These are phyloP conservation scores for Murraya koenigii DNA, from an alignment of 345 rosid species.

Conservation along the genomic window DNA sequence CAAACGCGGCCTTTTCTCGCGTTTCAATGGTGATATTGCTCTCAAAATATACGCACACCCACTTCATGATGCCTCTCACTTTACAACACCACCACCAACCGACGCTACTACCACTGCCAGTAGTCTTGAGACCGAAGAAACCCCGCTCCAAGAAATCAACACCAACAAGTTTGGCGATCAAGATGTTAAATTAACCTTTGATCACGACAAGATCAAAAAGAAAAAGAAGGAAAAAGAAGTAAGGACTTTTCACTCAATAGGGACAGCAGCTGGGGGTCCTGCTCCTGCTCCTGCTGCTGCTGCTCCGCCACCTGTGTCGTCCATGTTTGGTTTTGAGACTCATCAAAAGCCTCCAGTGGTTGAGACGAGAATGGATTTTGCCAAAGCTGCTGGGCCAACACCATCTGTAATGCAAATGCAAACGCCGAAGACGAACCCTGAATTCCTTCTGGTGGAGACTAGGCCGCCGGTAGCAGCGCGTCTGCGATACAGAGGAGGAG, in stretches of 20 bases:
- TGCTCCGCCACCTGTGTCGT: constrained; percentile 26
- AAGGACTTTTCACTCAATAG: constrained; percentile 78
- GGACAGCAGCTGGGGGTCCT: constrained; percentile 28
- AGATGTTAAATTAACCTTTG: constrained; percentile 17
- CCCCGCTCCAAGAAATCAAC: constrained; percentile 32
- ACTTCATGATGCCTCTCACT: constrained; percentile 19
- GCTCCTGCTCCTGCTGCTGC: constrained; percentile 16
- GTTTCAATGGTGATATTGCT: constrained; percentile 70
- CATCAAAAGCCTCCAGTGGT: constrained; percentile 19
- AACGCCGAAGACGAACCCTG: constrained; percentile 62
- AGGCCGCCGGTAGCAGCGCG: constrained; percentile 84
- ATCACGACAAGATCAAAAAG: constrained; percentile 29
- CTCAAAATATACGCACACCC: constrained; percentile 42
- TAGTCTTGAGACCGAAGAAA: constrained; percentile 20
- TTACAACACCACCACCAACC: constrained; percentile 16
- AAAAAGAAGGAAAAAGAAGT: constrained; percentile 65
- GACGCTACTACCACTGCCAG: not conserved
- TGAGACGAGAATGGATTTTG: constrained; percentile 53
- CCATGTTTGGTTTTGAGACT: constrained; percentile 4
- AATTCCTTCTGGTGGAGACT: constrained; percentile 70
- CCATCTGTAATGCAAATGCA: constrained; percentile 55
- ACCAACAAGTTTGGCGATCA: constrained; percentile 23
- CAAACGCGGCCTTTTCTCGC: constrained; percentile 73
- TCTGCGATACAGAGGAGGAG: constrained; percentile 55
- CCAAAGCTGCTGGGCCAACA: constrained; percentile 40